Evolutionary conservation across 2,329 filamentous ascomycete genomes (phyloP).

Genomic region (Magnaporthales sp.): DNA sequence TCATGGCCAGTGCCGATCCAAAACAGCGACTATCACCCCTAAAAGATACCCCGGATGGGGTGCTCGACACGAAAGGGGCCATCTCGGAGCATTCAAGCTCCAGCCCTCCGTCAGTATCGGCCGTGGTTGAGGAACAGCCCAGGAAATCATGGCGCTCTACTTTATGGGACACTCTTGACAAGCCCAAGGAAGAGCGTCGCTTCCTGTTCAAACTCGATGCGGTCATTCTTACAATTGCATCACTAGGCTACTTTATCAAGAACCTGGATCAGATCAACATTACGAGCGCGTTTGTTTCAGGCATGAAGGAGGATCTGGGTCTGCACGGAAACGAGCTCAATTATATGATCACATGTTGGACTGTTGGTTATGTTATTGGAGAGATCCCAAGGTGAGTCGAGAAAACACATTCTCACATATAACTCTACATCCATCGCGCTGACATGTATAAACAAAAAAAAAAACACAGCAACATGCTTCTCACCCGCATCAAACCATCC

Average conservation of each 20-base stretch:
- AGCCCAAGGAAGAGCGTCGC: conserved; percentile 21
- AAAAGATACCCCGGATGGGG: neutral
- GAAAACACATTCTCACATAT: too few relatives aligned
- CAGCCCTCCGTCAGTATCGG: neutral
- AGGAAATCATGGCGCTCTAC: conserved; percentile 33
- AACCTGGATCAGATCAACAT: conserved; percentile 30
- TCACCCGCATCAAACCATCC: conserved; percentile 31
- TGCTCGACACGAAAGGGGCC: neutral
- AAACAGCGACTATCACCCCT: neutral
- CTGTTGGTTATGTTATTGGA: conserved; percentile 28
- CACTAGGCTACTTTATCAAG: conserved; percentile 35
- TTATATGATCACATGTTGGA: conserved; percentile 25
- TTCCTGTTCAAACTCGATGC: conserved; percentile 25
- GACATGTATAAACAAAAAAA: neutral
- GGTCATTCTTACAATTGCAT: conserved; percentile 26
- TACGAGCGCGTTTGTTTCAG: conserved; percentile 34
- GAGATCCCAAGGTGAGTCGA: conserved; percentile 22
- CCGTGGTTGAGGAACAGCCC: conserved; percentile 6
- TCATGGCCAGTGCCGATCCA: neutral
- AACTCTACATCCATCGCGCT: neutral
- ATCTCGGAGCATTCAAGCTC: neutral
- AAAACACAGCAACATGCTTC: conserved; percentile 20
- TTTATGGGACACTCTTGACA: conserved; percentile 38
- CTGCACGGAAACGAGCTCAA: conserved; percentile 32
- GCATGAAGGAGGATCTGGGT: conserved; percentile 32